Base-by-base conservation (phyloP, 2,329 filamentous ascomycete species). In the Xylariaceae sp. region DNA sequence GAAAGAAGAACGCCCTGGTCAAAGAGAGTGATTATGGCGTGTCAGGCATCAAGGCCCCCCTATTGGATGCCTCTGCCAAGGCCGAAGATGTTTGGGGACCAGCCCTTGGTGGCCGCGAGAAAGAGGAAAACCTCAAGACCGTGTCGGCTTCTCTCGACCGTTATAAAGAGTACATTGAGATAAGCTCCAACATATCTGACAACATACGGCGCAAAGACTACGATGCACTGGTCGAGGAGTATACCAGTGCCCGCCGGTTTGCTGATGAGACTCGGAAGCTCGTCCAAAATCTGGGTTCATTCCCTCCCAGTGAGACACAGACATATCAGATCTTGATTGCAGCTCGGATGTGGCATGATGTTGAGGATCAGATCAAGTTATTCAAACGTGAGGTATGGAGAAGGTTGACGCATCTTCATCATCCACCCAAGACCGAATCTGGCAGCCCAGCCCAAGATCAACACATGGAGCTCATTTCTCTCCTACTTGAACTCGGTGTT, bases 81-180 rank as follows among this genome's bases (percentile, higher is more conserved):
- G 93, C 92, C 0, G 90, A 97, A 65, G 93, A 98, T 60, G 87
- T 98, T 7, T 98, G 94, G 91, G 93, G 93, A 0, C 93, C 93
- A 2, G 92, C 93, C 1, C 68, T 98, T 29, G 89, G 90, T 39
- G 93, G 93, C 3, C 82, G 88, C 22, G 91, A 97, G 58, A 90
- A 92, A 61, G 93, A 97, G 60, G 87, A 91, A 61, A 85, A 85
- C 50, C 74, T 98, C 44, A 94, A 91, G 64, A 77, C 80, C 1
- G 81, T 96, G 7, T 76, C 90, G 19, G 77, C 78, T 7, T 83
- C 85, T 12, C 75, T 98, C 38, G 86, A 93, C 50, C 82, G 82
- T 50, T 87, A 93, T 64, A 85, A 83, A 49, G 85, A 86, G 25
- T 82, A 93, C 39, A 86, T 96, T 54, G 89, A 94, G 59, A 76